phyloP scores from a whole-genome alignment of 768 basidiomycete species.

The Boletus rubropictus region DNA sequence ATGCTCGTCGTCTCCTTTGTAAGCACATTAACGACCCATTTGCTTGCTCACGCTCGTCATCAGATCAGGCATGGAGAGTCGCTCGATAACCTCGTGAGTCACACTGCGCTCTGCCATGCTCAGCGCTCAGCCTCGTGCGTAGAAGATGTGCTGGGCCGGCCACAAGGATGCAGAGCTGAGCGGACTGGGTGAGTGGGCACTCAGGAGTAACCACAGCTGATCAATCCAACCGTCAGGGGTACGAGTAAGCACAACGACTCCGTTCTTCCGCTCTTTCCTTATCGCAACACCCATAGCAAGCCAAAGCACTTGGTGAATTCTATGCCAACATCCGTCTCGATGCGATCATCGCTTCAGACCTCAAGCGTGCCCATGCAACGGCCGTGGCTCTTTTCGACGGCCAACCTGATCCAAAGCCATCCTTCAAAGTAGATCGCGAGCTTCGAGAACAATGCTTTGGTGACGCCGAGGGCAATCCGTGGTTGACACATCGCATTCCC shows the following conservation, averaged over 20 bases:
- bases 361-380: slow-evolving; percentile 59
- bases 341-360: slow-evolving; percentile 59
- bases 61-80: slow-evolving; percentile 78
- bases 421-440: slow-evolving; percentile 42
- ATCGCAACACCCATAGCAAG: slow-evolving; percentile 43
- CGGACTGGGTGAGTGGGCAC: slow-evolving; percentile 53
- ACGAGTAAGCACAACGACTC: slow-evolving; percentile 34
- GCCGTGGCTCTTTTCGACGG: slow-evolving; percentile 49
- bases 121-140: background rate
- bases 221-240: slow-evolving; percentile 39
- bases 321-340: slow-evolving; percentile 45
- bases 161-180: slow-evolving; percentile 69
- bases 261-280: background rate
- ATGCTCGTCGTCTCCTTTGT: slow-evolving; percentile 27
- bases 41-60: background rate
- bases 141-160: slow-evolving; percentile 64
- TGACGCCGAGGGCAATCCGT: slow-evolving; percentile 58
- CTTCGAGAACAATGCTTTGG: slow-evolving; percentile 71
- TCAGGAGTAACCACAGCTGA: background rate
- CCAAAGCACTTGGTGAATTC: slow-evolving; percentile 52
- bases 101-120: too few relatives aligned
- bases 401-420: slow-evolving; percentile 43
- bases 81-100: slow-evolving; percentile 64
- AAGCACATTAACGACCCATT: slow-evolving; percentile 2
- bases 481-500: slow-evolving; percentile 27